Percentiles rank a stretch among this genome's conserved stretches.
Conservation (phyloP, 2,329 filamentous ascomycete species). For the Aspergillus phoenicis region DNA sequence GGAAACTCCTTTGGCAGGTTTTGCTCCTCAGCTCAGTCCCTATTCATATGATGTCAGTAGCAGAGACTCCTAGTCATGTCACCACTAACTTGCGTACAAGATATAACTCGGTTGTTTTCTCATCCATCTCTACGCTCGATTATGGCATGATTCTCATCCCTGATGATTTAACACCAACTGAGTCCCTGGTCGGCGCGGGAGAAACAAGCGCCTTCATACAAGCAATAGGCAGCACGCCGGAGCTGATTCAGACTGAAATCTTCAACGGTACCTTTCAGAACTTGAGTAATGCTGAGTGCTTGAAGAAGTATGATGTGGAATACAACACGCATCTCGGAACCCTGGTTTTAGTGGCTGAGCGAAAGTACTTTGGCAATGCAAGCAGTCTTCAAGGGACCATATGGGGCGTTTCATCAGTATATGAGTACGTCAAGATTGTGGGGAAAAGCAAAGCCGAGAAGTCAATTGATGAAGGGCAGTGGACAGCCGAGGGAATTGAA, state of each 20-base stretch:
- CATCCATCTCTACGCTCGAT: constrained; percentile 10
- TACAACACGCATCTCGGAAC: constrained; percentile 11
- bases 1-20: constrained; percentile 18
- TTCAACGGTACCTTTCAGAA: constrained; percentile 12
- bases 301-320: constrained; percentile 8
- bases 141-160: constrained; percentile 11
- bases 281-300: not conserved
- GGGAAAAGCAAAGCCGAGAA: not conserved
- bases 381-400: not conserved
- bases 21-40: constrained; percentile 18
- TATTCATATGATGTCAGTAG: constrained; percentile 18
- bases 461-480: not conserved
- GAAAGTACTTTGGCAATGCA: not conserved
- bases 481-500: not conserved
- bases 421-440: not conserved
- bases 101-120: constrained; percentile 21
- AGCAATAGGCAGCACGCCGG: constrained; percentile 3
- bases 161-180: not conserved
- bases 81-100: not conserved
- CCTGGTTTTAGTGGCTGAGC: constrained; percentile 1
- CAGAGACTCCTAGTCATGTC: not conserved
- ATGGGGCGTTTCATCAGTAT: not conserved
- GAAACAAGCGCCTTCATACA: not conserved
- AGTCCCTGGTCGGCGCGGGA: not conserved
- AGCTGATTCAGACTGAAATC: not conserved